phyloP scores from a whole-genome alignment of 2,329 filamentous ascomycete species.

The Tolypocladium tropicale region DNA sequence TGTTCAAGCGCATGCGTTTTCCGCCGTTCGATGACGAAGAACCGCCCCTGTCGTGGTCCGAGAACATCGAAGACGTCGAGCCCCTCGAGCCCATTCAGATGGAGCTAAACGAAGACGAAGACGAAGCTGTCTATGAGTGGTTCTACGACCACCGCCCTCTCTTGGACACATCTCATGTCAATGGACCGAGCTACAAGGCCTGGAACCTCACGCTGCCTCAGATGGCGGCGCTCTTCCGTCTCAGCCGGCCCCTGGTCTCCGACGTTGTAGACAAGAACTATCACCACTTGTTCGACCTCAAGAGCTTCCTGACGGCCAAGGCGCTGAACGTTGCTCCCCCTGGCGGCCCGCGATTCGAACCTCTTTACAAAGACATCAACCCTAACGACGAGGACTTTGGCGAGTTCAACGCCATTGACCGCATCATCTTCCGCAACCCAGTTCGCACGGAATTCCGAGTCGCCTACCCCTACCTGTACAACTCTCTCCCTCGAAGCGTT shows the following conservation, averaged over 20 bases:
- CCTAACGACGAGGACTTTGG: constrained; percentile 98
- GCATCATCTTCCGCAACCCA: constrained; percentile 94
- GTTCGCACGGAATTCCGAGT: constrained; percentile 95
- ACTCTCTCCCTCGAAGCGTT: constrained; percentile 89
- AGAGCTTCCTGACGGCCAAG: constrained; percentile 92
- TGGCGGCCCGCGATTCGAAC: constrained; percentile 94
- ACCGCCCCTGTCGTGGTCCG: constrained; percentile 92
- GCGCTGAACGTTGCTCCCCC: constrained; percentile 94
- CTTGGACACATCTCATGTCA: constrained; percentile 84
- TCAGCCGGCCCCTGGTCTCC: constrained; percentile 83
- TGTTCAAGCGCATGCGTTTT: constrained; percentile 99
- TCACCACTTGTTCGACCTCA: constrained; percentile 92
- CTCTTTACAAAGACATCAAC: constrained; percentile 95
- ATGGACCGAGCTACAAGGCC: constrained; percentile 89
- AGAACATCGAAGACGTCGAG: constrained; percentile 98
- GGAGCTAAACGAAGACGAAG: constrained; percentile 91
- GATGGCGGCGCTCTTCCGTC: constrained; percentile 89
- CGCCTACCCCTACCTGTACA: constrained; percentile 90
- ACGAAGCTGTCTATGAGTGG: constrained; percentile 88
- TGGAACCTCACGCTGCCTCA: constrained; percentile 92
- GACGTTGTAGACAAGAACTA: constrained; percentile 95
- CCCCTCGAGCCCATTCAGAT: constrained; percentile 96
- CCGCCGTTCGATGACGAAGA: constrained; percentile 98
- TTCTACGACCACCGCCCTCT: constrained; percentile 93
- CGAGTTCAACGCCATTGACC: constrained; percentile 98